Evolutionary conservation across 768 basidiomycete species (phyloP).

Genomic region (Xerocomellus amylosporus): DNA sequence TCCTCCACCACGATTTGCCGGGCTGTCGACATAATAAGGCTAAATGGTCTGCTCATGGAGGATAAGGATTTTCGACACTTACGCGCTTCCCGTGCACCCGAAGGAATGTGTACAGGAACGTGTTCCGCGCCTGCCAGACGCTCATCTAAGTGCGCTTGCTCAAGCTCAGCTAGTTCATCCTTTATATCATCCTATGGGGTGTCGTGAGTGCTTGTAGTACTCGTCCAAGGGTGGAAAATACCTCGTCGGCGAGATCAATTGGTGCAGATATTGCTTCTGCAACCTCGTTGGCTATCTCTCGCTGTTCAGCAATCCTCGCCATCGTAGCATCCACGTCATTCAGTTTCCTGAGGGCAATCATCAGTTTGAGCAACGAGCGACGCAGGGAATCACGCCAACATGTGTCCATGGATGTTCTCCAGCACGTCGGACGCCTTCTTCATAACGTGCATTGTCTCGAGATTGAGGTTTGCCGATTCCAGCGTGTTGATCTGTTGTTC

Average conservation of each 20-base stretch:
- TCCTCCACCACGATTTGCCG: constrained; percentile 61
- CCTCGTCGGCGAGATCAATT: constrained; percentile 69
- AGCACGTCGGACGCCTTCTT: constrained; percentile 91
- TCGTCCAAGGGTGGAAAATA: constrained; percentile 31
- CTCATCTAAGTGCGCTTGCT: constrained; percentile 85
- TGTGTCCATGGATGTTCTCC: constrained; percentile 81
- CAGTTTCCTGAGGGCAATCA: constrained; percentile 54
- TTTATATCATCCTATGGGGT: constrained; percentile 70
- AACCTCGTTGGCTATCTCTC: constrained; percentile 90
- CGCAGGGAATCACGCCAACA: constrained; percentile 54
- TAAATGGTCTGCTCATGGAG: constrained; percentile 5
- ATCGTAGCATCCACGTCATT: constrained; percentile 90
- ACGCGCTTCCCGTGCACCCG: constrained; percentile 54
- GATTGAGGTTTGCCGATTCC: constrained; percentile 96
- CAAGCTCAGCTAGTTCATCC: constrained; percentile 79
- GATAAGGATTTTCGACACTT: constrained; percentile 25
- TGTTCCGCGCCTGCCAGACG: constrained; percentile 83
- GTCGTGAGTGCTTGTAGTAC: background rate
- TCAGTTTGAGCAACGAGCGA: constrained; percentile 3
- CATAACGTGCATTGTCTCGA: constrained; percentile 96
- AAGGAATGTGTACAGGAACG: constrained; percentile 83
- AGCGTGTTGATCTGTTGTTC: constrained; percentile 97
- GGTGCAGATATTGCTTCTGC: constrained; percentile 83
- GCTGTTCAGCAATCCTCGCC: constrained; percentile 83
- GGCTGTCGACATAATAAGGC: constrained; percentile 8